phyloP scores from a whole-genome alignment of 306 rosid species.

The Hippophae gyantsensis region DNA sequence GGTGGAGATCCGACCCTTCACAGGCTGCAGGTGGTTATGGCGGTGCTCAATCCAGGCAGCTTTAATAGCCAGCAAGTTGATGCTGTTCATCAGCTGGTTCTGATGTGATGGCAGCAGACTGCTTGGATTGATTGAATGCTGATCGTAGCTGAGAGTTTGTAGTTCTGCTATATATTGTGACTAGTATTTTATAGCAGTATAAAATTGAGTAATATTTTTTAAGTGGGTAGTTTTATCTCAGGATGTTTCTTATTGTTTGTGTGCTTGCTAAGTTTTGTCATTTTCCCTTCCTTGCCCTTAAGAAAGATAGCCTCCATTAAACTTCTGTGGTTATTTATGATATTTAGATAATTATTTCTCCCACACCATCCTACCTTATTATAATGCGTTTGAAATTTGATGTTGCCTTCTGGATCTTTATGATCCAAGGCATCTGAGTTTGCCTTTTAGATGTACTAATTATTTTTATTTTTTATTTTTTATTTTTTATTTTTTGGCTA shows the following conservation, averaged over 20 bases:
- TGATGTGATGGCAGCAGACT: conserved; percentile 12
- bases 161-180: conserved; percentile 27
- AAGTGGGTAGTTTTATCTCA: conserved; percentile 21
- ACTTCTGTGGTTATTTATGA: conserved; percentile 20
- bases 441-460: conserved; percentile 5
- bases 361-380: conserved; percentile 2
- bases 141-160: conserved; percentile 24
- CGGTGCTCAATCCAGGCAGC: conserved; percentile 44
- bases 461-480: too few relatives aligned
- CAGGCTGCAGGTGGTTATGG: conserved; percentile 40
- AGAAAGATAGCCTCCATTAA: conserved; percentile 16
- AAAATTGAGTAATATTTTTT: conserved; percentile 21
- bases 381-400: not conserved
- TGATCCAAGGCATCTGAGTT: not conserved
- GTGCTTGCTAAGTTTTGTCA: conserved; percentile 23
- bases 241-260: conserved; percentile 28
- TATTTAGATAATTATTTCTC: conserved; percentile 1
- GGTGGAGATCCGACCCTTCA: conserved; percentile 52
- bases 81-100: conserved; percentile 14
- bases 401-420: not conserved
- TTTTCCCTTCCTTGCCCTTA: conserved; percentile 2
- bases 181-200: conserved; percentile 21
- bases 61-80: conserved; percentile 16
- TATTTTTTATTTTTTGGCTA: too few relatives aligned
- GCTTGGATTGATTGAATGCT: conserved; percentile 29